Percentiles rank a stretch among this genome's conserved stretches.
Conservation (phyloP, 345 rosid genomes). For the Rhodamnia rubescens region DNA sequence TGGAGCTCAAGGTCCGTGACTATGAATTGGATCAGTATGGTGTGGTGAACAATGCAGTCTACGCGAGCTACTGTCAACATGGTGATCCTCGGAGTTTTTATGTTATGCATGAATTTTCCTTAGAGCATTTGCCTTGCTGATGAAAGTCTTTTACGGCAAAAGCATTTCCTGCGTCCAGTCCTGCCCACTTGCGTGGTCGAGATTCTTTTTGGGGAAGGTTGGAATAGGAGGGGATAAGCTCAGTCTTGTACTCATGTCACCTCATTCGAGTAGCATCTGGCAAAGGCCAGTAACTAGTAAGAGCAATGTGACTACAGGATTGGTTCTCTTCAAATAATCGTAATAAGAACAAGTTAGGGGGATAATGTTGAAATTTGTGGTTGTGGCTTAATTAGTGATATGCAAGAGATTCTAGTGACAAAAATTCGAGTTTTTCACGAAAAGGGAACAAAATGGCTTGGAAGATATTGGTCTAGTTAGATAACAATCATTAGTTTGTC, state of each 20-base stretch:
- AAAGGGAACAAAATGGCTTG: neutral
- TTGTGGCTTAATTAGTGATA: neutral
- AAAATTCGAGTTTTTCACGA: neutral
- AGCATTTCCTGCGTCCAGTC: neutral
- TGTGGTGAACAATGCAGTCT: slow-evolving; percentile 82
- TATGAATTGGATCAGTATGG: slow-evolving; percentile 88
- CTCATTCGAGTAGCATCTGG: neutral
- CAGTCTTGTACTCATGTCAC: neutral
- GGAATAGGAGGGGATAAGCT: neutral
- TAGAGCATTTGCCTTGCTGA: neutral
- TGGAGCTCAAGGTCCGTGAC: slow-evolving; percentile 70
- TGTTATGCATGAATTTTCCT: neutral
- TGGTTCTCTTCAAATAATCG: neutral
- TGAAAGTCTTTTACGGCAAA: neutral
- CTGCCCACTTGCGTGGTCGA: neutral
- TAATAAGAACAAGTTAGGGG: neutral
- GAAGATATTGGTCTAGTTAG: neutral
- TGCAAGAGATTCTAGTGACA: neutral
- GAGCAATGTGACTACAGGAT: neutral
- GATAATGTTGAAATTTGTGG: neutral
- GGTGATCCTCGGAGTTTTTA: slow-evolving; percentile 20
- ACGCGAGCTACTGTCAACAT: slow-evolving; percentile 78
- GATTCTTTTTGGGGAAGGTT: neutral
- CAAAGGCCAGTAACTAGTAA: neutral
- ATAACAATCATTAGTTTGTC: neutral